These are phyloP conservation scores for Chenopodium album DNA, from an alignment of 148 eudicot species.

Conservation along the genomic window DNA sequence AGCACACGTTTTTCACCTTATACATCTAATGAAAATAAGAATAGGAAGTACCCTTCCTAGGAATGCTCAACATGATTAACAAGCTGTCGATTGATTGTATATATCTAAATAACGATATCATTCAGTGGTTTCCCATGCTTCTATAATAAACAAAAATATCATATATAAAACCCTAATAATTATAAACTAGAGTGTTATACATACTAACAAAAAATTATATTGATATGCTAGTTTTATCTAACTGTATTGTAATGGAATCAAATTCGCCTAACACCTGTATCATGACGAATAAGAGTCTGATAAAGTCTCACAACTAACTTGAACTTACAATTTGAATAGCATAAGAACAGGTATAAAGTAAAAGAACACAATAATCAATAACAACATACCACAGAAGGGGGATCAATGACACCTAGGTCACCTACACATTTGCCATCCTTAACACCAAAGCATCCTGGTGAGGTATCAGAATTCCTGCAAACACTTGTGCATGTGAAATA, in stretches of 20 bases:
- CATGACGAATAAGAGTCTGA: not conserved
- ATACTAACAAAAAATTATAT: not conserved
- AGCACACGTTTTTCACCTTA: not conserved
- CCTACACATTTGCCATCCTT: constrained; percentile 20
- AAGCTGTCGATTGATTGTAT: not conserved
- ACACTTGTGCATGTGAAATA: constrained; percentile 12
- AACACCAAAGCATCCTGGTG: constrained; percentile 22
- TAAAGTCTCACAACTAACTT: not conserved
- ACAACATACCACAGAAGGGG: constrained; percentile 33
- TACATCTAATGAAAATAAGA: not conserved
- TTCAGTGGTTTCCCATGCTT: not conserved
- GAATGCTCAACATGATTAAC: not conserved
- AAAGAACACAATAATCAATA: not conserved
- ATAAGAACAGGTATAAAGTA: not conserved
- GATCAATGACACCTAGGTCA: constrained; percentile 21
- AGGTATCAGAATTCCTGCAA: constrained; percentile 38
- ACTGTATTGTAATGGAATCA: not conserved
- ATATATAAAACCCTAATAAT: not conserved
- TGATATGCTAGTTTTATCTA: not conserved
- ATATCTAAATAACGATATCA: too few relatives aligned
- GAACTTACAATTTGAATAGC: not conserved
- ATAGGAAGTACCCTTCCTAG: not conserved
- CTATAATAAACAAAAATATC: not conserved
- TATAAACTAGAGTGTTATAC: not conserved
- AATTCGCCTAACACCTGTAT: not conserved